These are phyloP conservation scores for Meyerozyma sp. DNA, from an alignment of 1,139 yeast species.

Conservation along the genomic window DNA sequence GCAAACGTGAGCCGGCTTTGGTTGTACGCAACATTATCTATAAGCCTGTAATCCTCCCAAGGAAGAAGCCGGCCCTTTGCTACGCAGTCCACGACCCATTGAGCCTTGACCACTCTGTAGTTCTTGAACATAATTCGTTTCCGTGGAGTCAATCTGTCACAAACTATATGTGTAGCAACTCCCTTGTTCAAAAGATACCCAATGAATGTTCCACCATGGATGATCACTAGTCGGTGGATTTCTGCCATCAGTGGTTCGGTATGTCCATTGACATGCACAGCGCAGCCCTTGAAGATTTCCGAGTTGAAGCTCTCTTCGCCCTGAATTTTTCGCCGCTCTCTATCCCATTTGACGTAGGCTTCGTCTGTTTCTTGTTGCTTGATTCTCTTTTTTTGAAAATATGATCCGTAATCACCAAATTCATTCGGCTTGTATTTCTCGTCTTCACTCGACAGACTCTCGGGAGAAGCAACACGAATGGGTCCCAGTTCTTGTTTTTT, in stretches of 20 bases:
- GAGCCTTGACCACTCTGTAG: conserved; percentile 73
- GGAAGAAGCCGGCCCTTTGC: conserved; percentile 41
- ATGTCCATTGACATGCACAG: conserved; percentile 78
- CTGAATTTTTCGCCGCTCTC: conserved; percentile 26
- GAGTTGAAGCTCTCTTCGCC: conserved; percentile 10
- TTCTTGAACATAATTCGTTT: conserved; percentile 61
- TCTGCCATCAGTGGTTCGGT: conserved; percentile 73
- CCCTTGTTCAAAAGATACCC: conserved; percentile 66
- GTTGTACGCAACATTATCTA: conserved; percentile 48
- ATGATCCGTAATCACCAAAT: conserved; percentile 69
- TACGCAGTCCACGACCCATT: conserved; percentile 74
- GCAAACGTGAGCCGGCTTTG: conserved; percentile 35
- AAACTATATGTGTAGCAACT: conserved; percentile 78
- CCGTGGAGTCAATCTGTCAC: conserved; percentile 72
- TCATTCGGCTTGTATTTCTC: conserved; percentile 24
- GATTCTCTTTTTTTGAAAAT: conserved; percentile 59
- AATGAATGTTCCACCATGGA: conserved; percentile 76
- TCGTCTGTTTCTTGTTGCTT: conserved; percentile 70
- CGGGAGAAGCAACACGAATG: conserved; percentile 2
- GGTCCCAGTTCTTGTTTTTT: too few species aligned
- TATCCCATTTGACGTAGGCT: conserved; percentile 46
- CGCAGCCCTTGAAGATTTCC: conserved; percentile 54
- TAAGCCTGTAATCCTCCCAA: conserved; percentile 63
- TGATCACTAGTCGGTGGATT: conserved; percentile 63
- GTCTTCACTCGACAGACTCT: conserved; percentile 1